Evolutionary conservation across 108 stramenopile genomes (phyloP).

Genomic region (Chaetoceros muelleri): DNA sequence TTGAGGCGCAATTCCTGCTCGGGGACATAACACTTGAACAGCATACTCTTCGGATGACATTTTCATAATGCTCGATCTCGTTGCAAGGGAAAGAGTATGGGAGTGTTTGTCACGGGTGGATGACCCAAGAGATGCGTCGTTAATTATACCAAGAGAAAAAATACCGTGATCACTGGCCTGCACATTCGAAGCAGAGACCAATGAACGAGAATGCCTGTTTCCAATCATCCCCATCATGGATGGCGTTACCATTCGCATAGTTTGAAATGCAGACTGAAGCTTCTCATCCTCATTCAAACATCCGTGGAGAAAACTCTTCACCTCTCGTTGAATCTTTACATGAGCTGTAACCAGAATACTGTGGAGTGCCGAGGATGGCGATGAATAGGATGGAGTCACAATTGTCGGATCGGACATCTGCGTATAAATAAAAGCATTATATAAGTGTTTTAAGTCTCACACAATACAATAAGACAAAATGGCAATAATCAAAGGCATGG

Average conservation of each 20-base stretch:
- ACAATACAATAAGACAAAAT: neutral
- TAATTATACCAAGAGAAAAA: slow-evolving; percentile 57
- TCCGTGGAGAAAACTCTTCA: slow-evolving; percentile 60
- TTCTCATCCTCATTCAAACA: slow-evolving; percentile 49
- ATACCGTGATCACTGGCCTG: slow-evolving; percentile 34
- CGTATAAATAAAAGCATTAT: neutral
- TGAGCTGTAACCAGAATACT: slow-evolving; percentile 42
- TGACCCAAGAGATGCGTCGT: slow-evolving; percentile 4
- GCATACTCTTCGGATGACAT: slow-evolving; percentile 60
- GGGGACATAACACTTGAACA: slow-evolving; percentile 48
- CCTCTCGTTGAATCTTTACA: slow-evolving; percentile 61
- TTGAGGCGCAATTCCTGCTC: slow-evolving; percentile 52
- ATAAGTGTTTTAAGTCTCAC: too few species aligned
- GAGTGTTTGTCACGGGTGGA: neutral
- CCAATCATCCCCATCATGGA: neutral
- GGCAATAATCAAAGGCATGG: neutral
- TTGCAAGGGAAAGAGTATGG: slow-evolving; percentile 6
- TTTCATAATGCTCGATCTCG: slow-evolving; percentile 31
- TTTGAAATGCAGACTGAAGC: neutral
- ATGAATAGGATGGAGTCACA: slow-evolving; percentile 6
- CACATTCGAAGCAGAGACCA: neutral
- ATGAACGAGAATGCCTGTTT: neutral
- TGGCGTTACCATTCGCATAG: neutral
- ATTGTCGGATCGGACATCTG: slow-evolving; percentile 24
- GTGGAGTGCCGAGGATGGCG: slow-evolving; percentile 44